Percentiles rank a stretch among this genome's conserved stretches.
These are phyloP conservation scores for Urochloa ruziziensis DNA, from an alignment of 176 grass and related monocot genomes.

Conservation along the genomic window DNA sequence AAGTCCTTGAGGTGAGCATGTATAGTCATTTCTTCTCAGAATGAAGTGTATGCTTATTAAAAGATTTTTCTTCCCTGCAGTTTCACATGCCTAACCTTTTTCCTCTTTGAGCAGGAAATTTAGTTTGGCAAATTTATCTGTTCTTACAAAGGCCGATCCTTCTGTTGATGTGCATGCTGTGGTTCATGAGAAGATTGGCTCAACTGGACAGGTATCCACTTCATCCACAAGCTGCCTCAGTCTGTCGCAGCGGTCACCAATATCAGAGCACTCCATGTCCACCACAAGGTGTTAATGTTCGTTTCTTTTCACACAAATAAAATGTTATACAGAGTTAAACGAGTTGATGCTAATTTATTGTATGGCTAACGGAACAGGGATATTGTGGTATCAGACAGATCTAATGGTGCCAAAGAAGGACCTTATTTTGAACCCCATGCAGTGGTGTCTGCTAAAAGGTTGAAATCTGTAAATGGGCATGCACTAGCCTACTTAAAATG, in stretches of 20 bases:
- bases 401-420: neutral
- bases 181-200: conserved; percentile 21
- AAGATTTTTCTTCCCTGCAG: conserved; percentile 1
- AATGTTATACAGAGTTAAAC: neutral
- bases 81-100: conserved; percentile 28
- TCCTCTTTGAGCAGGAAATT: conserved; percentile 36
- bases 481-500: conserved; percentile 7
- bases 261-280: conserved; percentile 9
- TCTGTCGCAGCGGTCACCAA: conserved; percentile 22
- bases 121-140: conserved; percentile 29
- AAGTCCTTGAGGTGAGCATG: conserved; percentile 58
- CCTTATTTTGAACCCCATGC: conserved; percentile 17
- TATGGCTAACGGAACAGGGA: conserved; percentile 7
- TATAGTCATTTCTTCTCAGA: neutral
- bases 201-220: conserved; percentile 7
- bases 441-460: conserved; percentile 22
- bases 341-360: neutral
- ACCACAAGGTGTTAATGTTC: conserved; percentile 21
- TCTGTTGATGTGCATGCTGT: conserved; percentile 6
- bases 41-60: conserved; percentile 25
- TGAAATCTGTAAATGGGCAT: conserved; percentile 33
- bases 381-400: conserved; percentile 15
- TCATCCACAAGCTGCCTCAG: conserved; percentile 22
- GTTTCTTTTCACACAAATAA: neutral
- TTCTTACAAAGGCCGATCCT: conserved; percentile 19